Evolutionary conservation across 78 protist genomes (phyloP).

Genomic region (Dictyostelium capitatum): DNA sequence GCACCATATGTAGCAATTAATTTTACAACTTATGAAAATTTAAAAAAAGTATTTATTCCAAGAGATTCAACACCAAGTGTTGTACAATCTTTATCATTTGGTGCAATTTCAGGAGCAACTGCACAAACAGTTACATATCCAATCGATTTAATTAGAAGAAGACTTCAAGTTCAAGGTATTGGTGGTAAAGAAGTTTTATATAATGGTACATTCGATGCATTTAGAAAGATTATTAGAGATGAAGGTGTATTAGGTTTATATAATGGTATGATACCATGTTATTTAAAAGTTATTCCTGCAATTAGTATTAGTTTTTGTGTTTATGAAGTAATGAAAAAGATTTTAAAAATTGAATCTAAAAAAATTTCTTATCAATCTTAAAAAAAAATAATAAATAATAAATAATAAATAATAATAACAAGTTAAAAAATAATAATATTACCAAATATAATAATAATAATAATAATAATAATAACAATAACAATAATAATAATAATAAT

Average conservation of each 20-base stretch:
- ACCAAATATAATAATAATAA: not conserved
- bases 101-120: constrained; percentile 91
- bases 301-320: constrained; percentile 87
- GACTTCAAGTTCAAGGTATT: constrained; percentile 87
- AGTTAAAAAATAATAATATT: not conserved
- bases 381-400: not conserved
- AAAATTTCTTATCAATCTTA: constrained; percentile 58
- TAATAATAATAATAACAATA: not conserved
- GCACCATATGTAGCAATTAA: constrained; percentile 93
- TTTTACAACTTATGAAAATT: constrained; percentile 89
- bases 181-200: constrained; percentile 68
- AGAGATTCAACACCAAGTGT: constrained; percentile 25
- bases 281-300: constrained; percentile 91
- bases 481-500: no score
- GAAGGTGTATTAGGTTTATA: constrained; percentile 83
- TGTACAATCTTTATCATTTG: constrained; percentile 43
- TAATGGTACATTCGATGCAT: constrained; percentile 74
- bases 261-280: constrained; percentile 89
- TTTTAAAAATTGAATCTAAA: constrained; percentile 45
- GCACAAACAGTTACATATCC: constrained; percentile 92
- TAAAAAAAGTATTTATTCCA: constrained; percentile 50
- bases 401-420: not conserved
- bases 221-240: constrained; percentile 31
- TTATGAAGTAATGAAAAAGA: constrained; percentile 83
- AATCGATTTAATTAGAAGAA: constrained; percentile 80